Evolutionary conservation across 1,284 basidiomycete species (phyloP).

Genomic region (Chalciporus sp.): DNA sequence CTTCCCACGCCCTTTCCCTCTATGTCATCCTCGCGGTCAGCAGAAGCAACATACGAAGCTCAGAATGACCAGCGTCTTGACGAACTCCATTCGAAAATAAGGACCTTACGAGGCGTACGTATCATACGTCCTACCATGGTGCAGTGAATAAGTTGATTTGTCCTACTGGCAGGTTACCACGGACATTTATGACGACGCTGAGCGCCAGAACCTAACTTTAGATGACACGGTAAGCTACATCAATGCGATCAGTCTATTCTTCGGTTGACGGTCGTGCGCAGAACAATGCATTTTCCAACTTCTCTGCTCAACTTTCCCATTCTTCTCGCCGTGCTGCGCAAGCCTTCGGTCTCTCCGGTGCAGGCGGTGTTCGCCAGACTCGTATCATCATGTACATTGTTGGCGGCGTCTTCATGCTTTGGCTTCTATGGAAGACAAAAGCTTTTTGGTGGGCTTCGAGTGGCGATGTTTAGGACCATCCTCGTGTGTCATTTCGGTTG

Average conservation of each 20-base stretch:
- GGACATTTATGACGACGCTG: conserved; percentile 79
- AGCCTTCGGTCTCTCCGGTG: conserved; percentile 63
- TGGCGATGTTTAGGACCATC: conserved; percentile 11
- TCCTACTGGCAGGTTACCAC: conserved; percentile 66
- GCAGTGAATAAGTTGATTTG: conserved; percentile 7
- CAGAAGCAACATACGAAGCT: conserved; percentile 73
- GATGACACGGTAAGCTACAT: conserved; percentile 65
- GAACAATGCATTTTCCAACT: conserved; percentile 68
- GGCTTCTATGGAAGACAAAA: conserved; percentile 44
- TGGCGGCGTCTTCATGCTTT: conserved; percentile 42
- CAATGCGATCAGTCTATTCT: neutral
- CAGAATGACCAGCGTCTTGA: conserved; percentile 84
- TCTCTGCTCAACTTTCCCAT: conserved; percentile 60
- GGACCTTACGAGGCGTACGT: conserved; percentile 72
- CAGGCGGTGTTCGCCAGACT: conserved; percentile 66
- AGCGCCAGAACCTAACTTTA: conserved; percentile 75
- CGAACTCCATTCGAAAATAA: conserved; percentile 77
- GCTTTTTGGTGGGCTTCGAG: conserved; percentile 30
- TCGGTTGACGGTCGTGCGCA: conserved; percentile 27
- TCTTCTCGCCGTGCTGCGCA: conserved; percentile 67
- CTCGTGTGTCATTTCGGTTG: conserved; percentile 15
- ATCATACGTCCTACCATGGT: conserved; percentile 27
- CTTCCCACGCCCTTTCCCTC: conserved; percentile 19
- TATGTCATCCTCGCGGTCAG: conserved; percentile 40
- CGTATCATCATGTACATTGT: conserved; percentile 64